Conservation (phyloP, 2,329 filamentous ascomycete genomes). For the Aspergillus vadensis region DNA sequence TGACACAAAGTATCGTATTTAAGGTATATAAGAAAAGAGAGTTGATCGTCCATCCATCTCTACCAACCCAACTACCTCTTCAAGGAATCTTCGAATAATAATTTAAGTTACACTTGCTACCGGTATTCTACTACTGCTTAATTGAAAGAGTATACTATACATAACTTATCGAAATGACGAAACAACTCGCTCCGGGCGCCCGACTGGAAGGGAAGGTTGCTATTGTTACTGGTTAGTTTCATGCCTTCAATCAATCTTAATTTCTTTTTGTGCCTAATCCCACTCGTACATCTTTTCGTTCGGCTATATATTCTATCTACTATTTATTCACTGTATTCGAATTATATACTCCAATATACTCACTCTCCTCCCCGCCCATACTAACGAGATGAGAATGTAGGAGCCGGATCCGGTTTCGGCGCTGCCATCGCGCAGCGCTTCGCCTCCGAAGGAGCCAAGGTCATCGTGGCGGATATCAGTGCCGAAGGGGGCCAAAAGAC, state of each 20-base stretch:
- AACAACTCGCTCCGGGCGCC: conserved; percentile 21
- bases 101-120: no score
- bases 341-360: no score
- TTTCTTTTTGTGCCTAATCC: not conserved
- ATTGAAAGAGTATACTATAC: not conserved
- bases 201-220: conserved; percentile 49
- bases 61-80: not conserved
- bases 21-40: no score
- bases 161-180: conserved; percentile 11
- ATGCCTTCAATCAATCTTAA: not conserved
- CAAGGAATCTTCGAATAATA: not conserved
- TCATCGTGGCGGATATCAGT: conserved; percentile 47
- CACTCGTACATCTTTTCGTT: not conserved
- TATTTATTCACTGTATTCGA: not conserved
- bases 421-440: conserved; percentile 45
- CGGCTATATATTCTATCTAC: not conserved
- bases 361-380: no score
- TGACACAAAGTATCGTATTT: no score
- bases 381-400: conserved; percentile 11
- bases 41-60: no score
- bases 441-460: conserved; percentile 45
- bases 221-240: conserved; percentile 46
- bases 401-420: conserved; percentile 47
- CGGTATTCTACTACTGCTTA: not conserved
- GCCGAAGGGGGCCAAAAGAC: conserved; percentile 35